These are phyloP conservation scores for Microbotryum scabiosae DNA, from an alignment of 1,284 basidiomycete species.

Conservation along the genomic window DNA sequence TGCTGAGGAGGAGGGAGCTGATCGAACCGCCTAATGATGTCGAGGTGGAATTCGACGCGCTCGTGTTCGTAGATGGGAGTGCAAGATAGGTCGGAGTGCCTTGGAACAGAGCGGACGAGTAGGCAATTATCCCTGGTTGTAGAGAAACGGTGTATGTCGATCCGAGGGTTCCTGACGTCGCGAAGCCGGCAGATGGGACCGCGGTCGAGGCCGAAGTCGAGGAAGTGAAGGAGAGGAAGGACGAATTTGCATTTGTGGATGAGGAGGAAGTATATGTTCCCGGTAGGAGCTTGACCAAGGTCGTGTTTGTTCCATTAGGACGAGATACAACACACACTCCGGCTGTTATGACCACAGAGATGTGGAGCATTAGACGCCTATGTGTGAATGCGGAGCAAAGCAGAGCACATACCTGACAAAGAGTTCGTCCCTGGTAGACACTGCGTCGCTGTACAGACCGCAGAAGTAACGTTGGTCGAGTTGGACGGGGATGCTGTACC, in stretches of 20 bases:
- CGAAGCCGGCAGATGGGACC: slow-evolving; percentile 14
- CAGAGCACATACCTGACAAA: slow-evolving; percentile 15
- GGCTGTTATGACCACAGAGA: background rate
- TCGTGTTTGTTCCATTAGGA: slow-evolving; percentile 5
- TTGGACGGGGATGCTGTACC: background rate
- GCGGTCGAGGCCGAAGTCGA: slow-evolving; percentile 10
- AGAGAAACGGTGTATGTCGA: slow-evolving; percentile 18
- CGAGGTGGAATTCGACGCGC: background rate
- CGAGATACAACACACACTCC: slow-evolving; percentile 7
- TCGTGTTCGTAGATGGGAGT: slow-evolving; percentile 15
- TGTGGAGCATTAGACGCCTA: background rate
- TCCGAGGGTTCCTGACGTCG: slow-evolving; percentile 16
- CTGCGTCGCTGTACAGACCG: slow-evolving; percentile 22
- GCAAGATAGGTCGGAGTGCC: slow-evolving; percentile 11
- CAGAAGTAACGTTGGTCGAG: background rate
- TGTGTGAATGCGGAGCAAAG: background rate
- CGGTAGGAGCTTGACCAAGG: slow-evolving; percentile 25
- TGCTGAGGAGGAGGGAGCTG: slow-evolving; percentile 17
- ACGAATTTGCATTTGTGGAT: slow-evolving; percentile 6
- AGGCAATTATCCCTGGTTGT: slow-evolving; percentile 17
- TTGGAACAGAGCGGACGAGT: slow-evolving; percentile 23
- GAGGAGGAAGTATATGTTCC: slow-evolving; percentile 28
- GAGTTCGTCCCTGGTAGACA: slow-evolving; percentile 21
- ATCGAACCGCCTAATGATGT: background rate
- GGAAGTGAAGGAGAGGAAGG: slow-evolving; percentile 16